Conservation (phyloP, 2,329 filamentous ascomycete species). For the Passalora sequoiae region DNA sequence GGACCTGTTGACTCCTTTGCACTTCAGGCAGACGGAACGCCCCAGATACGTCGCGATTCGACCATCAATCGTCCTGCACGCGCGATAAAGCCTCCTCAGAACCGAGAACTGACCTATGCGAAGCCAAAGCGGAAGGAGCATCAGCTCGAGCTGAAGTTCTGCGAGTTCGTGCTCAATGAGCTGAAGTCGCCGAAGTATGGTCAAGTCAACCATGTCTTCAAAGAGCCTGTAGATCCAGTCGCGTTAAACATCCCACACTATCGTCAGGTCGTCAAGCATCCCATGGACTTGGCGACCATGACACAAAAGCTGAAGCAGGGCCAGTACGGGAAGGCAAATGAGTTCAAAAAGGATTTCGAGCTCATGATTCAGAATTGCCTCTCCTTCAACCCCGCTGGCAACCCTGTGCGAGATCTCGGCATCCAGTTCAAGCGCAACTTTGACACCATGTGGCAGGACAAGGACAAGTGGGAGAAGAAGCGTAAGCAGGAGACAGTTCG, state of each 20-base stretch:
- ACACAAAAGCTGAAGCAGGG: constrained; percentile 68
- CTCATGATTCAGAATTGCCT: constrained; percentile 86
- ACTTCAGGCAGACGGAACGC: constrained; percentile 69
- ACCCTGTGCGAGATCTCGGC: constrained; percentile 67
- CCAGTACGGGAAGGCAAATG: constrained; percentile 74
- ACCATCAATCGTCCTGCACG: constrained; percentile 82
- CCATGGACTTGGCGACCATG: constrained; percentile 91
- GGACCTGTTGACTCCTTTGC: constrained; percentile 60
- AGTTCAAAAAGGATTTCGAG: constrained; percentile 77
- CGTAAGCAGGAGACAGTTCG: constrained; percentile 63
- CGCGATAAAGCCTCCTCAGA: constrained; percentile 85
- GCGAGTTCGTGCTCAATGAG: constrained; percentile 73
- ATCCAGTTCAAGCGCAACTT: constrained; percentile 71
- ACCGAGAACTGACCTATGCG: constrained; percentile 84
- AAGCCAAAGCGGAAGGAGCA: constrained; percentile 89
- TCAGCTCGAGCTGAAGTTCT: constrained; percentile 84
- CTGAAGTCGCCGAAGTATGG: constrained; percentile 69
- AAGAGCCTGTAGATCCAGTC: constrained; percentile 83
- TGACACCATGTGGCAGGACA: constrained; percentile 68
- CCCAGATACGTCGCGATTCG: constrained; percentile 80
- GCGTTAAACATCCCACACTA: constrained; percentile 91
- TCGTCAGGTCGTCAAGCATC: constrained; percentile 88
- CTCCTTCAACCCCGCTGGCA: constrained; percentile 79
- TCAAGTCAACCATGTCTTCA: constrained; percentile 66
- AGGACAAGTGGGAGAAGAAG: constrained; percentile 73